Conservation (phyloP, 2,329 filamentous ascomycete genomes). For the Trichoderma sp. region DNA sequence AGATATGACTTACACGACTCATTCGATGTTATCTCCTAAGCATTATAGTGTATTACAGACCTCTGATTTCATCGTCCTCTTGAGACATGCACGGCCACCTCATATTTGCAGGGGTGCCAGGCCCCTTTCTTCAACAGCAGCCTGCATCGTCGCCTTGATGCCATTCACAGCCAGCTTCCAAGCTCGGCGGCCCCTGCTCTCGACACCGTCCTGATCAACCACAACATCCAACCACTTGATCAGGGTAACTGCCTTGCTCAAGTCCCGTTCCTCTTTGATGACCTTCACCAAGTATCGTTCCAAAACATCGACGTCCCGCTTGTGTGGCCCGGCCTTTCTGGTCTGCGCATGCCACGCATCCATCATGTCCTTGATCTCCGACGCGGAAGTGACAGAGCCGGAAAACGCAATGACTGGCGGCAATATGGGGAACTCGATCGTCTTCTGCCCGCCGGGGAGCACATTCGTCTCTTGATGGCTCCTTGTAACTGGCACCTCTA, state of each 20-base stretch:
- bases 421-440: conserved; percentile 50
- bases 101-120: conserved; percentile 53
- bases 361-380: conserved; percentile 73
- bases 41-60: neutral
- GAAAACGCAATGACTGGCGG: conserved; percentile 54
- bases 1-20: neutral
- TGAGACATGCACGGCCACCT: conserved; percentile 1
- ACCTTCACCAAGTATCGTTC: conserved; percentile 72
- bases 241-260: conserved; percentile 71
- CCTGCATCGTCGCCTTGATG: conserved; percentile 56
- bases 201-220: conserved; percentile 51
- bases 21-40: neutral
- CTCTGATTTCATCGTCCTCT: neutral
- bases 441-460: conserved; percentile 44
- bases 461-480: conserved; percentile 35
- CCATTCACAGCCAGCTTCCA: conserved; percentile 52
- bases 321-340: conserved; percentile 72
- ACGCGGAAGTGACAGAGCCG: conserved; percentile 45
- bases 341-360: conserved; percentile 77
- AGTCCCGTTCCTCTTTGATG: conserved; percentile 72
- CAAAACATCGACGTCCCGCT: conserved; percentile 74
- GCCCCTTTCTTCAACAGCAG: conserved; percentile 58
- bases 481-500: conserved; percentile 45
- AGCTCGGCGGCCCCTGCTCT: conserved; percentile 42
- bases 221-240: conserved; percentile 68